A percentile compares a stretch with the other conserved stretches of the same genome.
phyloP scores from a whole-genome alignment of 2,329 filamentous ascomycete species.

The Colletotrichum spaethianum region DNA sequence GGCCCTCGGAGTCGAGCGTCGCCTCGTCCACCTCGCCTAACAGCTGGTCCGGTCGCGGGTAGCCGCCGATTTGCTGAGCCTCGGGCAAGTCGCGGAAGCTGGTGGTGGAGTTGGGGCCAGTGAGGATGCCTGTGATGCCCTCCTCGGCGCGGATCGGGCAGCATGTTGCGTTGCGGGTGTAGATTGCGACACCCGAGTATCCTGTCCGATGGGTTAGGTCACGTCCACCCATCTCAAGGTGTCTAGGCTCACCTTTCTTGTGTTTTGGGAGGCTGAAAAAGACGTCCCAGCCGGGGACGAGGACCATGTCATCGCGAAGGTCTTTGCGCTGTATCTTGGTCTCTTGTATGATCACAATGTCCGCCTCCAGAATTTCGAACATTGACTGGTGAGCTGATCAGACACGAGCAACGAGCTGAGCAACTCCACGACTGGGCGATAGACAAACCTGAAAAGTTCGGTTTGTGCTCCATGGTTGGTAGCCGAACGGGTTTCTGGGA shows the following conservation, averaged over 20 bases:
- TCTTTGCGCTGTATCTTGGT: constrained; percentile 97
- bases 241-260: constrained; percentile 80
- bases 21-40: constrained; percentile 75
- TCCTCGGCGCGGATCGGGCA: constrained; percentile 92
- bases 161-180: constrained; percentile 89
- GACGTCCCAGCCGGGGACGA: constrained; percentile 95
- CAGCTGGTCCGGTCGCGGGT: constrained; percentile 80
- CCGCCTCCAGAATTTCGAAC: constrained; percentile 93
- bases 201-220: constrained; percentile 64
- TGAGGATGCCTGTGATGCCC: constrained; percentile 88
- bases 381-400: constrained; percentile 72
- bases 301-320: constrained; percentile 93
- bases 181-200: constrained; percentile 96
- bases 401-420: not conserved
- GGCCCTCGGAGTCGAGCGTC: constrained; percentile 88
- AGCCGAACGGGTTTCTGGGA: constrained; percentile 83
- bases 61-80: constrained; percentile 88
- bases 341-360: constrained; percentile 96
- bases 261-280: constrained; percentile 94
- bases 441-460: constrained; percentile 75
- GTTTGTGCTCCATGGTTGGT: constrained; percentile 84
- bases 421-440: not conserved
- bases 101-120: constrained; percentile 77
- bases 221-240: not conserved
- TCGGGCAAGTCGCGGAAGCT: constrained; percentile 82